Evolutionary conservation across 352 stramenopile species (phyloP).

Genomic region (Pythium phragmitis): DNA sequence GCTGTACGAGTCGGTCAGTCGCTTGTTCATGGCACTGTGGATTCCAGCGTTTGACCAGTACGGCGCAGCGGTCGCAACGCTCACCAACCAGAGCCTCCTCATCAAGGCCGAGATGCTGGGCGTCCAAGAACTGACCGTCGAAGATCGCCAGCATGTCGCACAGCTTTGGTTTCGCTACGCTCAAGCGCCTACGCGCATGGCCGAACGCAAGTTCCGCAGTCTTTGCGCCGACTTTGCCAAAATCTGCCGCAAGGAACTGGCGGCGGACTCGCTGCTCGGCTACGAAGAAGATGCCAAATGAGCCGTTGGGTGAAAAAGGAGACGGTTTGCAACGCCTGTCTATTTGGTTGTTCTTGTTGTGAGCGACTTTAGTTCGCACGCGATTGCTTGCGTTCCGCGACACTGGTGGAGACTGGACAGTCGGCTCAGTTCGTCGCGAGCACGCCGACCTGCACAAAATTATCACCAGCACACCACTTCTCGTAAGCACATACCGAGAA

Average conservation of each 20-base stretch:
- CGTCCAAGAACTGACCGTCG: slow-evolving; percentile 32
- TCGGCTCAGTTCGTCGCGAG: slow-evolving; percentile 32
- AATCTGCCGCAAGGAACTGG: slow-evolving; percentile 70
- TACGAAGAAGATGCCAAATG: slow-evolving; percentile 39
- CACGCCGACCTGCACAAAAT: slow-evolving; percentile 42
- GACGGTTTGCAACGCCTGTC: background rate
- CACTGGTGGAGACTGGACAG: background rate
- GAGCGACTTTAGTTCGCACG: background rate
- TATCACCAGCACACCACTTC: background rate
- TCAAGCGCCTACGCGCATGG: slow-evolving; percentile 47
- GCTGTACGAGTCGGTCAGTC: slow-evolving; percentile 52
- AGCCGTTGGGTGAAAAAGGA: background rate
- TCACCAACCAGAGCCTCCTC: slow-evolving; percentile 25
- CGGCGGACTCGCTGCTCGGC: slow-evolving; percentile 47
- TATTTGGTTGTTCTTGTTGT: too few species aligned
- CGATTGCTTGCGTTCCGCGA: background rate
- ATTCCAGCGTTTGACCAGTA: slow-evolving; percentile 38
- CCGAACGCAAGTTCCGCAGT: slow-evolving; percentile 57
- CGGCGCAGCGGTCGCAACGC: slow-evolving; percentile 30
- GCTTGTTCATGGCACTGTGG: slow-evolving; percentile 54
- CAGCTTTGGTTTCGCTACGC: slow-evolving; percentile 56
- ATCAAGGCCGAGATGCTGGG: slow-evolving; percentile 39
- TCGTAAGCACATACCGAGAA: background rate
- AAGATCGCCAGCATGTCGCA: slow-evolving; percentile 55
- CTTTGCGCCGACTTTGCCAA: slow-evolving; percentile 72